phyloP scores from a whole-genome alignment of 805 yeast species.

The Torulaspora delbrueckii region DNA sequence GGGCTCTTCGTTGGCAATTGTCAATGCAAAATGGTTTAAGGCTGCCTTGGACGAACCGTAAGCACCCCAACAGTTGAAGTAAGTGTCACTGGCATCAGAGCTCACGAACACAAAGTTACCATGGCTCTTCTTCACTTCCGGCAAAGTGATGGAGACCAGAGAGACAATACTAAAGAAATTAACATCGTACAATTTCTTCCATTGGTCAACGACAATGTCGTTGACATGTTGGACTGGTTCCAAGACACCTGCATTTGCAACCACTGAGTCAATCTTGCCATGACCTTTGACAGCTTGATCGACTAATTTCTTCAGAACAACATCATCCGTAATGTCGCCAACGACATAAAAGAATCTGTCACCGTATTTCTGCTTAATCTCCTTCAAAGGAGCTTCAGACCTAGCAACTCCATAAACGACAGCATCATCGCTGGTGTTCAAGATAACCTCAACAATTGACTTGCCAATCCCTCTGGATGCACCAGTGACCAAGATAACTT shows the following conservation, averaged over 20 bases:
- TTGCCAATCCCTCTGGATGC: conserved; percentile 77
- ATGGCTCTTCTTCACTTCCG: conserved; percentile 47
- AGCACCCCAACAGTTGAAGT: conserved; percentile 64
- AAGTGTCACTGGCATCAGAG: conserved; percentile 74
- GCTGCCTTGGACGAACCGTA: conserved; percentile 94
- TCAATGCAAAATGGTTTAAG: conserved; percentile 64
- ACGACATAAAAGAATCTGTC: conserved; percentile 47
- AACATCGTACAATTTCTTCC: conserved; percentile 66
- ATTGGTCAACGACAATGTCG: conserved; percentile 40
- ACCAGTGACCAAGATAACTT: conserved; percentile 51
- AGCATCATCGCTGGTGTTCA: conserved; percentile 38
- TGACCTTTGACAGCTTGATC: conserved; percentile 43
- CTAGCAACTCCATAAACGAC: conserved; percentile 66
- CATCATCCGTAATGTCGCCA: conserved; percentile 56
- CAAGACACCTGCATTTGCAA: conserved; percentile 79
- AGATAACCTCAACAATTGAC: conserved; percentile 57
- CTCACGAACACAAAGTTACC: conserved; percentile 78
- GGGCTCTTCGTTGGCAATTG: conserved; percentile 65
- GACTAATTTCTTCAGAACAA: conserved; percentile 36
- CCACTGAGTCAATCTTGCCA: conserved; percentile 57
- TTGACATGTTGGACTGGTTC: conserved; percentile 65
- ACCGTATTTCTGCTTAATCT: conserved; percentile 44
- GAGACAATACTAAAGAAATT: conserved; percentile 73
- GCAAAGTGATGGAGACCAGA: conserved; percentile 51
- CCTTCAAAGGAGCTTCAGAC: conserved; percentile 44